Base-by-base conservation (phyloP, 139 green algal species). In the Tetradesmus lagerheimii region DNA sequence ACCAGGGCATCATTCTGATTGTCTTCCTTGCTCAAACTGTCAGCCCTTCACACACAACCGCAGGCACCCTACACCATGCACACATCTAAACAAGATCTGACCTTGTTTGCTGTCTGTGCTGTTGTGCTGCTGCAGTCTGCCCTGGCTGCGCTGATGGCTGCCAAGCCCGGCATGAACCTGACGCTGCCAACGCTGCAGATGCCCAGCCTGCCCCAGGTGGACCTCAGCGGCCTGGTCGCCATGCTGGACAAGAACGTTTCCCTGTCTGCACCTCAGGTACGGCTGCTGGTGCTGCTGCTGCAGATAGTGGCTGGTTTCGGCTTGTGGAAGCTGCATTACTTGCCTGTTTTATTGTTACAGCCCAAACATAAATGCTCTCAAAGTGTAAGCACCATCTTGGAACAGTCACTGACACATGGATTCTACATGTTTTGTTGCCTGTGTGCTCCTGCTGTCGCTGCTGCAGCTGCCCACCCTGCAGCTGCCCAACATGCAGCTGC, bases 131-230 rank as follows among this genome's bases (percentile, higher is more conserved):
- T 62, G 57, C 57, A 71, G 57, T 71, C 57, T n/a, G 57, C 23
- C 23, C 57, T 71, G 57, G 4, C 3, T 4, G 0, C 57, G 20
- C 57, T 71, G 57, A 5, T 71, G 57, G 23, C 57, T 31, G 20
- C 57, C 57, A 71, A 71, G 57, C 57, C 57, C 57, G 20, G 43
- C 43, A 27, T 85, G 9, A 85, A 85, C 80, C n/a, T 85, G 11
- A 71, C 45, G 11, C 45, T 85, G 45, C 80, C 80, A 20, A 14
- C 12, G 11, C 76, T 82, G 76, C 34, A 53, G 76, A 8, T 82
- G 76, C 35, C 76, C 23, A 43, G 37, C 34, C 37, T 84, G 39
- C 71, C 71, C 34, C 11, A 50, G 15, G n/a, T 80, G 35, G 35
- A 45, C 34, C 34, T 43, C 23, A 71, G 57, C 57, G 57, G 57